Evolutionary conservation across 73 alveolate genomes (phyloP).

Genomic region (Symbiodinium natans): DNA sequence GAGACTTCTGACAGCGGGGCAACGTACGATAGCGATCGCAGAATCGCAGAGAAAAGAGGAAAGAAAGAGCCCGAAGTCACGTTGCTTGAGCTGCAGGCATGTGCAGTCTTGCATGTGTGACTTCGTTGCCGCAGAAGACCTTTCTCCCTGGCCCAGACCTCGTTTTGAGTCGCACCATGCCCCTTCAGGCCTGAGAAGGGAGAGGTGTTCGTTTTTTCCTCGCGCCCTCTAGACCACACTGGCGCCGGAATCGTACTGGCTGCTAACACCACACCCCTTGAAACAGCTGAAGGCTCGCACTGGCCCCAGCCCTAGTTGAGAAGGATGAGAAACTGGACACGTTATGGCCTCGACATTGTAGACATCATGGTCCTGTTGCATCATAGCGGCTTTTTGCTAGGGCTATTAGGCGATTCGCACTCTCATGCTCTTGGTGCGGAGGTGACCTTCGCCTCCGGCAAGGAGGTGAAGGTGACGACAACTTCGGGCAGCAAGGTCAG

Average conservation of each 20-base stretch:
- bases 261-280: background rate
- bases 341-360: no score
- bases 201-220: background rate
- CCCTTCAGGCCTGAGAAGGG: background rate
- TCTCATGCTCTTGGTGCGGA: background rate
- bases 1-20: constrained; percentile 24
- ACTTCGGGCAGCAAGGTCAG: background rate
- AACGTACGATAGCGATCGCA: no score
- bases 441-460: background rate
- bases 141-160: background rate
- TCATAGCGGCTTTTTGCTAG: no score
- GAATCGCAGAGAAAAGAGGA: background rate
- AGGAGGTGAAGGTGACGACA: background rate
- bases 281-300: no score
- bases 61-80: background rate
- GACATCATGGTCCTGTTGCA: no score
- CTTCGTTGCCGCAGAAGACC: background rate
- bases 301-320: no score
- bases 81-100: background rate
- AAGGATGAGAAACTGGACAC: no score
- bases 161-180: background rate
- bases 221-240: no score
- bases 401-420: no score
- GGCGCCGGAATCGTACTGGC: background rate
- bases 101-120: background rate